phyloP scores from a whole-genome alignment of 768 basidiomycete species.

The Tephrocybe sp. region DNA sequence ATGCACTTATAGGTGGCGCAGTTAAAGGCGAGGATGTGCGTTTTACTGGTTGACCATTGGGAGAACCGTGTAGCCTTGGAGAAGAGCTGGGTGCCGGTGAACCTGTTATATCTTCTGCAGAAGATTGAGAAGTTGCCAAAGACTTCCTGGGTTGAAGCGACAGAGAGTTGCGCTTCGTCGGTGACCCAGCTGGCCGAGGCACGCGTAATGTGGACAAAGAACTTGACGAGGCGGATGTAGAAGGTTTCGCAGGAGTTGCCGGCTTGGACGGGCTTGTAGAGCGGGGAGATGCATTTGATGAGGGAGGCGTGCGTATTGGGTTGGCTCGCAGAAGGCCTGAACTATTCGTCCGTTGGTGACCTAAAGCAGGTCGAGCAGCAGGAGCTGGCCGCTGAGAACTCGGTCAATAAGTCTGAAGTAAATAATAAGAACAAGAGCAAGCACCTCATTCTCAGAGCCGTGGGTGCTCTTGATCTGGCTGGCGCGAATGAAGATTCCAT shows the following conservation, averaged over 20 bases:
- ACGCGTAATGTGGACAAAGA: conserved; percentile 19
- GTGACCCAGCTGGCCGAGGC: conserved; percentile 41
- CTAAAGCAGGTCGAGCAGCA: conserved; percentile 31
- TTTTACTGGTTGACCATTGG: conserved; percentile 24
- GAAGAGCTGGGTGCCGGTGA: conserved; percentile 30
- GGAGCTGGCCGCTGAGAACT: conserved; percentile 25
- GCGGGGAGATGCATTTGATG: conserved; percentile 56
- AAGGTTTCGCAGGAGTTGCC: conserved; percentile 17
- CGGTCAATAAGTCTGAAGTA: conserved; percentile 2
- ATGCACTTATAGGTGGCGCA: conserved; percentile 28
- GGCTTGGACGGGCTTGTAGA: conserved; percentile 63
- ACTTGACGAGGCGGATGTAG: conserved; percentile 26
- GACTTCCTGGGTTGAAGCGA: conserved; percentile 51
- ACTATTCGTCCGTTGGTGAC: conserved; percentile 67
- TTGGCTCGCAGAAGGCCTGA: conserved; percentile 38
- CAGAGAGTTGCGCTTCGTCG: conserved; percentile 56
- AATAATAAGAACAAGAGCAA: neutral
- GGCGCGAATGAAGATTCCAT: conserved; percentile 90
- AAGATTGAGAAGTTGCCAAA: conserved; percentile 41
- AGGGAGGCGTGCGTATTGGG: conserved; percentile 41
- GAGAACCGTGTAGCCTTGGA: conserved; percentile 22
- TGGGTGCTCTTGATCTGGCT: conserved; percentile 75
- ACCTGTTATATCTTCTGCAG: conserved; percentile 34
- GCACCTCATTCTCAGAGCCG: conserved; percentile 41
- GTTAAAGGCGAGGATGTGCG: conserved; percentile 42